Evolutionary conservation across 164 flowering plant genomes (phyloP).

Genomic region (Chloranthus sessilifolius): DNA sequence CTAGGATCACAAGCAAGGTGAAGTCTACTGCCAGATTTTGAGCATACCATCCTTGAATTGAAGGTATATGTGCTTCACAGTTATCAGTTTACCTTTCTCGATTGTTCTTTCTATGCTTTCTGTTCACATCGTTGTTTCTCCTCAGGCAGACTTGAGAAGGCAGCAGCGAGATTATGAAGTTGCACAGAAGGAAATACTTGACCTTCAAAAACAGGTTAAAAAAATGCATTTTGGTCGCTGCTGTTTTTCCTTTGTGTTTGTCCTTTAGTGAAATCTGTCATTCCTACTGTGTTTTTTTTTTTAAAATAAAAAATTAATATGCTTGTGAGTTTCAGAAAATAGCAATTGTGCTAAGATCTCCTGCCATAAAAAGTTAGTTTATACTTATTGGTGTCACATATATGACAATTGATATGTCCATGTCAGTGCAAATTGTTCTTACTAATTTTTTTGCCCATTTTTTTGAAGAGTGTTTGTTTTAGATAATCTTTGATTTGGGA

Average conservation of each 20-base stretch:
- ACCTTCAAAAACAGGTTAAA: conserved; percentile 78
- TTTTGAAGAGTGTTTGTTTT: background rate
- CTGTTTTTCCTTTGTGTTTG: too few species aligned
- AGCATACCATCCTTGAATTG: conserved; percentile 49
- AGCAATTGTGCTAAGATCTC: too few species aligned
- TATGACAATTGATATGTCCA: too few species aligned
- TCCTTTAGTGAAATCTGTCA: background rate
- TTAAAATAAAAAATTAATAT: too few species aligned
- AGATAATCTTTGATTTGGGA: too few species aligned
- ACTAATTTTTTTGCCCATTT: too few species aligned
- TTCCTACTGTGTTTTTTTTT: background rate
- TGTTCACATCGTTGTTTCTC: conserved; percentile 5
- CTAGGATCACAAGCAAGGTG: too few species aligned
- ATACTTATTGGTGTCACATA: too few species aligned
- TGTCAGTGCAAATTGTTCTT: too few species aligned
- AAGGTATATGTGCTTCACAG: conserved; percentile 37
- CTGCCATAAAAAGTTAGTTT: too few species aligned
- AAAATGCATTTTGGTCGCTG: background rate
- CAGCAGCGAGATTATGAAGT: conserved; percentile 59
- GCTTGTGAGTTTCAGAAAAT: too few species aligned
- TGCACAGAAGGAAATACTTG: conserved; percentile 67
- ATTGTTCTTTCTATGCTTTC: background rate
- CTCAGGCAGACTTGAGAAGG: conserved; percentile 71
- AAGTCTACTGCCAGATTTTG: too few species aligned
- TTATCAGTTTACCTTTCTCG: background rate